A percentile compares a stretch with the other conserved stretches of the same genome.
Evolutionary conservation across 1,284 basidiomycete genomes (phyloP).

Genomic region (Phenoliferia sp.): DNA sequence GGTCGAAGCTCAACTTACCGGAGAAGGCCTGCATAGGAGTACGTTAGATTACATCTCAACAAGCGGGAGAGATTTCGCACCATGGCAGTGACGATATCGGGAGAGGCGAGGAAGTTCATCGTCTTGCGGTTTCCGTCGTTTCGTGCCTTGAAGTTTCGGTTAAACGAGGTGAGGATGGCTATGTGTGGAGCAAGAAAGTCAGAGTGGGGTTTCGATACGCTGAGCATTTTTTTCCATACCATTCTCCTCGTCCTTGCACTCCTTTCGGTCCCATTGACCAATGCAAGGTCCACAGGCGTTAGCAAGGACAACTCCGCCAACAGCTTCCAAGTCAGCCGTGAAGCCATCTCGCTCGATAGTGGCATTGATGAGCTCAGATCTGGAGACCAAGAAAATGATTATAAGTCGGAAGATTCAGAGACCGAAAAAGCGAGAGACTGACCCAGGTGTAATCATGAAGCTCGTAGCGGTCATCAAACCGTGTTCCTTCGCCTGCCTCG

Average conservation of each 20-base stretch:
- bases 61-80: conserved; percentile 3
- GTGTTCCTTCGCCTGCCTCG: conserved; percentile 78
- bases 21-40: conserved; percentile 65
- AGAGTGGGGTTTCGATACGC: too few relatives aligned
- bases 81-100: conserved; percentile 88
- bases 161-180: conserved; percentile 97
- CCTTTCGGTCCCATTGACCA: conserved; percentile 96
- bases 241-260: conserved; percentile 86
- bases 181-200: background rate
- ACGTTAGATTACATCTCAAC: background rate
- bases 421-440: background rate
- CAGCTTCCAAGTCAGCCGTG: conserved; percentile 68
- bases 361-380: conserved; percentile 94
- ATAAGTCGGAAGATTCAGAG: background rate
- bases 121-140: conserved; percentile 95
- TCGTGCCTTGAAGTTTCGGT: conserved; percentile 94
- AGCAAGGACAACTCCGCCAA: conserved; percentile 87
- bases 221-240: too few relatives aligned
- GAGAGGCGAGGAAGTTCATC: conserved; percentile 98
- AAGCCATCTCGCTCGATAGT: conserved; percentile 94
- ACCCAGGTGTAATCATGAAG: conserved; percentile 88
- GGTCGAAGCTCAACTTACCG: conserved; percentile 91
- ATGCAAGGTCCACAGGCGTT: conserved; percentile 99
- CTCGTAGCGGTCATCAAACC: conserved; percentile 81
- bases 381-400: background rate